Base-by-base conservation (phyloP, 208 protist species). In the Trypanosoma mega region DNA sequence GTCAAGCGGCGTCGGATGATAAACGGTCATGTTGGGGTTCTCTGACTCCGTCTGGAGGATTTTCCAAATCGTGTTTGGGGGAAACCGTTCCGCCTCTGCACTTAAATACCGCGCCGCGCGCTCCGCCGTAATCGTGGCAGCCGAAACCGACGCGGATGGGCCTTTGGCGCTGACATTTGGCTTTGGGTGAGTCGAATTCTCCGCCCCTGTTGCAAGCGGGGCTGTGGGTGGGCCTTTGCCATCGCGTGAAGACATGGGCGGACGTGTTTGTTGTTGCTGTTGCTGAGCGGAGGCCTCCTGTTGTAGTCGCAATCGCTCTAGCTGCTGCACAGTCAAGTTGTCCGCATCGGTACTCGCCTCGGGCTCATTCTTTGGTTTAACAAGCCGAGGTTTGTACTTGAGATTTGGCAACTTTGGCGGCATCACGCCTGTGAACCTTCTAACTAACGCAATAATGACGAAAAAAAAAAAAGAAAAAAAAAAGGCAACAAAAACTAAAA, bases 321-420 rank as follows among this genome's bases (percentile, higher is more conserved):
- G 64, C 60, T 90, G 82, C 7, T 86, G 51, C 2, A 85, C 60
- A 30, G 76, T 86, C 21, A 82, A 46, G 29, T 84, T 71, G 20
- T 80, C 73, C 23, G 33, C 20, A 27, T 44, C 72, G 14, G 55
- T 45, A 1, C 58, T 60, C 20, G 64, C 39, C 29, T 72, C 67
- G 3, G 20, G 7, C 11, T 78, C 76, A 2, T 76, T 47, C 45
- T 65, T 72, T 11, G 29, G 56, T 6, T 65, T 69, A 20, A 79
- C 55, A 23, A 86, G 73, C 45, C 80, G 75, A 18, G 80, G 84
- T 47, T 84, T 87, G 54, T 82, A 91, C 66, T 80, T 87, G 1
- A 91, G 49, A 41, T 78, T 86, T 0, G 78, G 80, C 31, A 75
- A 55, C 53, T 91, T 91, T 1, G 84, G 80, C 7, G 84, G 84